Evolutionary conservation across 225 moss, liverwort and hornwort genomes (phyloP).

Genomic region (Takakia lepidozioides): DNA sequence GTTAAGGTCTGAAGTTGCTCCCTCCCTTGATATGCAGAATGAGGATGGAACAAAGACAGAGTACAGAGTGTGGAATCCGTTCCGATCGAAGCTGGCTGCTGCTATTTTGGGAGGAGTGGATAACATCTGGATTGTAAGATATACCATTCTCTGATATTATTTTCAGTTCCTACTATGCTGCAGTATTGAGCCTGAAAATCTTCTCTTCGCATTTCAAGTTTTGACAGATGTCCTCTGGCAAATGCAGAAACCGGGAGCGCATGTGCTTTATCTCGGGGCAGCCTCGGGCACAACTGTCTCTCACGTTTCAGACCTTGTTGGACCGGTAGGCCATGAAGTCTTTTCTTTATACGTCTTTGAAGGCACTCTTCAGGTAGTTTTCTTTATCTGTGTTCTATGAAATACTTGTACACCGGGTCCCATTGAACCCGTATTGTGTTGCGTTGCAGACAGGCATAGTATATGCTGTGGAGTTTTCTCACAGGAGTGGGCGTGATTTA

Average conservation of each 20-base stretch:
- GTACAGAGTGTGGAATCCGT: conserved; percentile 96
- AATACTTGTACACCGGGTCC: neutral
- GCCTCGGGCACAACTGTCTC: conserved; percentile 90
- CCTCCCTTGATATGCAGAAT: conserved; percentile 17
- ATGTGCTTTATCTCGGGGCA: conserved; percentile 83
- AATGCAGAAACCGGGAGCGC: conserved; percentile 73
- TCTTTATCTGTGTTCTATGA: too few species aligned
- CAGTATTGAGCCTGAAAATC: too few species aligned
- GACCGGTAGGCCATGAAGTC: conserved; percentile 25
- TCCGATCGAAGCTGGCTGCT: conserved; percentile 91
- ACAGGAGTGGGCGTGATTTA: conserved; percentile 45
- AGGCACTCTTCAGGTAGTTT: too few species aligned
- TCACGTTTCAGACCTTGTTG: conserved; percentile 79
- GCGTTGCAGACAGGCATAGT: conserved; percentile 29
- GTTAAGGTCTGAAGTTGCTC: too few species aligned
- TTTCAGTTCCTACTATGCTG: too few species aligned
- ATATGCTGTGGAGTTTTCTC: conserved; percentile 48
- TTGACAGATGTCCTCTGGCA: too few species aligned
- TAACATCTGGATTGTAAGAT: conserved; percentile 87
- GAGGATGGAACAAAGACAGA: conserved; percentile 77
- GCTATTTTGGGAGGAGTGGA: conserved; percentile 90
- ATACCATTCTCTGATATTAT: too few species aligned
- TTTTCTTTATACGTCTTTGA: neutral
- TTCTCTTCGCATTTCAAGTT: too few species aligned
- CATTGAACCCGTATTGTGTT: neutral